Evolutionary conservation across 129 eudicot genomes (phyloP).

Genomic region (Flaveria brownii): DNA sequence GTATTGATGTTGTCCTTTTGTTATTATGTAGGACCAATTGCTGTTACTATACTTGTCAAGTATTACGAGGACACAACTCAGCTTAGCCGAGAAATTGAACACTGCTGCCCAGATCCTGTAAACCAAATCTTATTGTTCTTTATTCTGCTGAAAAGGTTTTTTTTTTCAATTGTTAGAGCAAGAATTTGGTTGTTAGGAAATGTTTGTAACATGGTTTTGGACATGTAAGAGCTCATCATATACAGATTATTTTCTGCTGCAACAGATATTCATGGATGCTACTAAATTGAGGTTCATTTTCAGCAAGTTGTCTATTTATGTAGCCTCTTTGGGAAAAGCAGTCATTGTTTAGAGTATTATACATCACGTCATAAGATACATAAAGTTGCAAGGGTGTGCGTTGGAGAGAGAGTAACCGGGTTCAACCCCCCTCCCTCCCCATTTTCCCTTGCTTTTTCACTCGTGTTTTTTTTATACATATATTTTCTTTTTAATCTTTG

Average conservation of each 20-base stretch:
- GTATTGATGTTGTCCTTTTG: conserved; percentile 1
- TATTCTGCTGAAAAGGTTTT: conserved; percentile 6
- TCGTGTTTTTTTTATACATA: no score
- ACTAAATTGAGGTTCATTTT: conserved; percentile 24
- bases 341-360: not conserved
- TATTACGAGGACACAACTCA: conserved; percentile 91
- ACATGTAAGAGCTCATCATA: not conserved
- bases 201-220: conserved; percentile 29
- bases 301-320: conserved; percentile 4
- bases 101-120: conserved; percentile 51
- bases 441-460: no score
- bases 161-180: not conserved
- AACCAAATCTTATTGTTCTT: conserved; percentile 16
- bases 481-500: no score
- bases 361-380: not conserved
- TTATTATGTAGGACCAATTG: conserved; percentile 71
- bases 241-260: conserved; percentile 6
- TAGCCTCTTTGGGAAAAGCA: not conserved
- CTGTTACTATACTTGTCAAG: conserved; percentile 87
- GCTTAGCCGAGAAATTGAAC: conserved; percentile 77
- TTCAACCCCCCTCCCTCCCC: no score
- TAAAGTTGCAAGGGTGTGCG: not conserved
- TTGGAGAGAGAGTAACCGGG: no score
- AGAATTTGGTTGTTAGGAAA: conserved; percentile 25
- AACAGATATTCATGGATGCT: conserved; percentile 28